A percentile compares a stretch with the other conserved stretches of the same genome.
phyloP scores from a whole-genome alignment of 208 protist genomes.

The Leishmania amazonensis region DNA sequence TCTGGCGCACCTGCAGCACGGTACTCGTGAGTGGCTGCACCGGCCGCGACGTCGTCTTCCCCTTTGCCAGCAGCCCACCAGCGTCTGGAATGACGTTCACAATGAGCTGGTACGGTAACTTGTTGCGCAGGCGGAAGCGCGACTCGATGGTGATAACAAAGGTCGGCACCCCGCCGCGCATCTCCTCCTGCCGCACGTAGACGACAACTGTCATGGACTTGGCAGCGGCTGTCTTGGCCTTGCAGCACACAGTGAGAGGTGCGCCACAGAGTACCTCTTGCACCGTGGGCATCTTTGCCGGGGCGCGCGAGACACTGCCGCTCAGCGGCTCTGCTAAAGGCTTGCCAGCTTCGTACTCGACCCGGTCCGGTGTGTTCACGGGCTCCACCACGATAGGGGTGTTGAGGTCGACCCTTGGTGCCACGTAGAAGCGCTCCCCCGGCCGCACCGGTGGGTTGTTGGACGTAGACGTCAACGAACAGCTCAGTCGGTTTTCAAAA shows the following conservation, averaged over 20 bases:
- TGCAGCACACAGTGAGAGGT: slow-evolving; percentile 39
- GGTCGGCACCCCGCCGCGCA: slow-evolving; percentile 66
- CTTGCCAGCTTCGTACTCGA: slow-evolving; percentile 22
- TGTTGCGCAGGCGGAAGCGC: slow-evolving; percentile 66
- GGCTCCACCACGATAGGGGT: slow-evolving; percentile 53
- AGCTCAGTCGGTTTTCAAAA: slow-evolving; percentile 72
- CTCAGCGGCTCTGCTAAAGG: slow-evolving; percentile 15
- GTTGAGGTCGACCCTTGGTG: slow-evolving; percentile 43
- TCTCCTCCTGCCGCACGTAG: slow-evolving; percentile 51
- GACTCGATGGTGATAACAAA: slow-evolving; percentile 72
- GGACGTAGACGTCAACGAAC: slow-evolving; percentile 31
- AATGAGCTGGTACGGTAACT: slow-evolving; percentile 66
- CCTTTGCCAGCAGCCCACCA: slow-evolving; percentile 24
- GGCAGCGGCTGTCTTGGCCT: background rate
- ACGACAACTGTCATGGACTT: slow-evolving; percentile 38
- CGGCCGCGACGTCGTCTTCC: slow-evolving; percentile 16
- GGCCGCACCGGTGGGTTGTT: slow-evolving; percentile 38
- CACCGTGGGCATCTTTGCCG: slow-evolving; percentile 31
- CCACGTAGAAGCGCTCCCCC: slow-evolving; percentile 62
- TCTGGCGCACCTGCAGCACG: slow-evolving; percentile 46
- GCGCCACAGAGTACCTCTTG: slow-evolving; percentile 47
- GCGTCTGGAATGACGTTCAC: slow-evolving; percentile 38
- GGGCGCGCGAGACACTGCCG: background rate
- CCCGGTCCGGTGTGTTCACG: slow-evolving; percentile 24
- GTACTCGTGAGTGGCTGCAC: slow-evolving; percentile 26